Evolutionary conservation across 768 basidiomycete species (phyloP).

Genomic region (Suillus weaverae): DNA sequence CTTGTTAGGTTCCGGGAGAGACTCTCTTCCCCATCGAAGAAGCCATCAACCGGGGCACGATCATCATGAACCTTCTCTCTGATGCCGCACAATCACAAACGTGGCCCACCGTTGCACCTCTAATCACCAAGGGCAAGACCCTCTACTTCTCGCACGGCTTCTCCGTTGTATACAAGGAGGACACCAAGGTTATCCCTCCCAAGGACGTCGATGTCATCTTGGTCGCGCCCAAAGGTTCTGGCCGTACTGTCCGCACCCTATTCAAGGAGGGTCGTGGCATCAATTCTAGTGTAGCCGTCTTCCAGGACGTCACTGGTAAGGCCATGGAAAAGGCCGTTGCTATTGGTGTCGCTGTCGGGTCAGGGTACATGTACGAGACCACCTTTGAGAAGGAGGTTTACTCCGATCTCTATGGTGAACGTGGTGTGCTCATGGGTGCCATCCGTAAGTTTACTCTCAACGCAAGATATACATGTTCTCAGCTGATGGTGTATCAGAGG

Average conservation of each 20-base stretch:
- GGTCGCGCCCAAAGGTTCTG: conserved; percentile 98
- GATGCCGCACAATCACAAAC: conserved; percentile 98
- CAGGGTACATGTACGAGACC: conserved; percentile 98
- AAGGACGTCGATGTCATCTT: conserved; percentile 97
- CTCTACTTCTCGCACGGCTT: conserved; percentile 99
- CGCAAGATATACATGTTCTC: not conserved
- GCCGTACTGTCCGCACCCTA: conserved; percentile 97
- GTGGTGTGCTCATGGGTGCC: conserved; percentile 98
- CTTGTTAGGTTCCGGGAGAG: conserved; percentile 82
- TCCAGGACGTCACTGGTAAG: conserved; percentile 97
- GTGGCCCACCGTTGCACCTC: conserved; percentile 85
- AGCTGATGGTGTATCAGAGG: conserved; percentile 54
- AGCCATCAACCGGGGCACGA: conserved; percentile 92
- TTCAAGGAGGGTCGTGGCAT: conserved; percentile 99
- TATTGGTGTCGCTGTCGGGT: conserved; percentile 90
- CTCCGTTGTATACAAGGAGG: conserved; percentile 97
- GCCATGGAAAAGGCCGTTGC: conserved; percentile 97
- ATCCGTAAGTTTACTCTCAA: conserved; percentile 61
- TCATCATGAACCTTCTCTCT: conserved; percentile 99
- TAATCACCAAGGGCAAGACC: conserved; percentile 99
- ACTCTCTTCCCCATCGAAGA: conserved; percentile 98
- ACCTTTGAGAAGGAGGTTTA: conserved; percentile 99
- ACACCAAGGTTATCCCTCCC: conserved; percentile 92
- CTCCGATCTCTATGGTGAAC: conserved; percentile 99
- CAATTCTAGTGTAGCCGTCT: conserved; percentile 93